phyloP scores from a whole-genome alignment of 1,284 basidiomycete species.

The Moniliella sp. region DNA sequence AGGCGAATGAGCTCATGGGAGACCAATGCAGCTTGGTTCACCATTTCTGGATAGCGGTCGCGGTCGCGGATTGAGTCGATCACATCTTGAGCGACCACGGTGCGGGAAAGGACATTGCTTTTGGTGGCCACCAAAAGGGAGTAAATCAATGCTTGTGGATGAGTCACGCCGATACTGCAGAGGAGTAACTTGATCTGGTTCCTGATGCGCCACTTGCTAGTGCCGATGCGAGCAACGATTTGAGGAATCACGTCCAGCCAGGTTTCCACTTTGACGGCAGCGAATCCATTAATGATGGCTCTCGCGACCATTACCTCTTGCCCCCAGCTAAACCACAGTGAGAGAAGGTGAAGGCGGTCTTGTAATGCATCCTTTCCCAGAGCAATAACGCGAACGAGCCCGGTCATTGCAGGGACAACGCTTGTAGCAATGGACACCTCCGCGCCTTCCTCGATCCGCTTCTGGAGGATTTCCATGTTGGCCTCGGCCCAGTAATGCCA shows the following conservation, averaged over 20 bases:
- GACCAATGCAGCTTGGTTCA: slow-evolving; percentile 76
- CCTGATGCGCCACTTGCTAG: slow-evolving; percentile 65
- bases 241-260: slow-evolving; percentile 98
- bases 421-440: slow-evolving; percentile 55
- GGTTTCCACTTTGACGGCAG: slow-evolving; percentile 77
- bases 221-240: slow-evolving; percentile 96
- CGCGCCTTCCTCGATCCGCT: slow-evolving; percentile 41
- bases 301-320: slow-evolving; percentile 71
- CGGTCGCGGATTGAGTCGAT: slow-evolving; percentile 89
- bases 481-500: slow-evolving; percentile 98
- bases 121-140: slow-evolving; percentile 94
- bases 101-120: slow-evolving; percentile 64
- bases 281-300: slow-evolving; percentile 70
- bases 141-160: slow-evolving; percentile 93
- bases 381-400: slow-evolving; percentile 80
- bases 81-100: slow-evolving; percentile 63
- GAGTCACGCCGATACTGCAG: slow-evolving; percentile 77
- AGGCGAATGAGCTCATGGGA: slow-evolving; percentile 88
- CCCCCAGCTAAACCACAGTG: slow-evolving; percentile 96
- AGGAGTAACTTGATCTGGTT: slow-evolving; percentile 73
- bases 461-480: slow-evolving; percentile 71
- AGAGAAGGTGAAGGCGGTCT: slow-evolving; percentile 76
- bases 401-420: slow-evolving; percentile 78
- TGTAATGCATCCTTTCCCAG: slow-evolving; percentile 70
- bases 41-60: slow-evolving; percentile 62